phyloP scores from a whole-genome alignment of 1,284 basidiomycete species.

The Cutaneotrichosporon daszewskae region DNA sequence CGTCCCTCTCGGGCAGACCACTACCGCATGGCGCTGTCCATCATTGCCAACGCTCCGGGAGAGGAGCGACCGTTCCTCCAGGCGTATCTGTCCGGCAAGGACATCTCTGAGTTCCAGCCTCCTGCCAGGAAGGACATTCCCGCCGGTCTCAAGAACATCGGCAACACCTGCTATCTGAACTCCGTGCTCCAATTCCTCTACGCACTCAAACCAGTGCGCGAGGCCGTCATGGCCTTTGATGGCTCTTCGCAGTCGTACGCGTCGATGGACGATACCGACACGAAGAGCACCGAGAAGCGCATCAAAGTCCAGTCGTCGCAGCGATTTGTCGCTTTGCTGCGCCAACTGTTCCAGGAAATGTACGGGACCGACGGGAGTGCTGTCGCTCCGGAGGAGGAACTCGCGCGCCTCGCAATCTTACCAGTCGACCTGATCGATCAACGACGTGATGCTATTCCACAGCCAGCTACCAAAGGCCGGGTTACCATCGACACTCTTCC shows the following conservation, averaged over 20 bases:
- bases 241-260: background rate
- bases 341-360: slow-evolving; percentile 38
- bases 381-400: slow-evolving; percentile 42
- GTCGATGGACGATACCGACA: background rate
- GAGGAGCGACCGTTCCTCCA: slow-evolving; percentile 34
- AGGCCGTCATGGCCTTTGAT: slow-evolving; percentile 37
- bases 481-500: slow-evolving; percentile 15
- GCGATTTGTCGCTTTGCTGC: slow-evolving; percentile 41
- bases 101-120: slow-evolving; percentile 21
- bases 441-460: slow-evolving; percentile 14
- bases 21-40: slow-evolving; percentile 32
- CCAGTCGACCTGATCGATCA: slow-evolving; percentile 15
- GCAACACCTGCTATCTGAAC: slow-evolving; percentile 47
- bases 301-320: slow-evolving; percentile 18
- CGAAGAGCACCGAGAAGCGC: slow-evolving; percentile 9
- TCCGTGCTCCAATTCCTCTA: slow-evolving; percentile 47
- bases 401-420: slow-evolving; percentile 44
- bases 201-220: slow-evolving; percentile 41
- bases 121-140: slow-evolving; percentile 39
- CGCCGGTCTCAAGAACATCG: slow-evolving; percentile 46
- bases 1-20: slow-evolving; percentile 28
- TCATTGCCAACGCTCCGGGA: slow-evolving; percentile 39
- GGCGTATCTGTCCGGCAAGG: slow-evolving; percentile 26
- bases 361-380: slow-evolving; percentile 35
- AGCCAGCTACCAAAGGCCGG: background rate